Conservation (phyloP, 441 rosid genomes). For the Pelargonium citronellum region DNA sequence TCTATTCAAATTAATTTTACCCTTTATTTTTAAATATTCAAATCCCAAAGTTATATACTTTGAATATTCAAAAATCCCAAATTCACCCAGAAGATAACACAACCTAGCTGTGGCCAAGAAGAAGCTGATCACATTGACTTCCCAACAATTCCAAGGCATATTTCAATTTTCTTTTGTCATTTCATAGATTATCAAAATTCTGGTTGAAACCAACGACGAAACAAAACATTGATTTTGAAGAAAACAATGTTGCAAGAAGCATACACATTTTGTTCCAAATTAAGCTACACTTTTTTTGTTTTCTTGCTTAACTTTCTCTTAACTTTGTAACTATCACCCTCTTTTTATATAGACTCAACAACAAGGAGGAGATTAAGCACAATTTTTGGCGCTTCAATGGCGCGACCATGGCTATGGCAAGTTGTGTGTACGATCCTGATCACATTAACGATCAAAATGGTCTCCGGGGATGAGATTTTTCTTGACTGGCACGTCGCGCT, state of each 20-base stretch:
- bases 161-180: too few species aligned
- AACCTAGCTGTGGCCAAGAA: not conserved
- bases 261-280: too few species aligned
- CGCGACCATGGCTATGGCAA: conserved; percentile 4
- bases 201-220: too few species aligned
- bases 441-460: not conserved
- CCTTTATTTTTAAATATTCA: not conserved
- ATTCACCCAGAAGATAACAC: not conserved
- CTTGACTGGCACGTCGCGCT: conserved; percentile 41
- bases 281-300: not conserved
- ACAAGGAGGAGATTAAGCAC: not conserved
- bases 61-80: not conserved
- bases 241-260: too few species aligned
- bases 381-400: not conserved
- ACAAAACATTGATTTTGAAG: too few species aligned
- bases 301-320: not conserved
- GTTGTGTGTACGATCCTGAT: conserved; percentile 16
- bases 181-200: too few species aligned
- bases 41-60: not conserved
- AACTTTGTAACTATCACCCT: too few species aligned
- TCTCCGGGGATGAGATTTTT: conserved; percentile 23
- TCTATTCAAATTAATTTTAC: not conserved
- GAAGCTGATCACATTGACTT: too few species aligned
- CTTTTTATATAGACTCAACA: not conserved
- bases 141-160: too few species aligned